These are phyloP conservation scores for Aurifilum marmelostoma DNA, from an alignment of 2,329 filamentous ascomycete species.

Conservation along the genomic window DNA sequence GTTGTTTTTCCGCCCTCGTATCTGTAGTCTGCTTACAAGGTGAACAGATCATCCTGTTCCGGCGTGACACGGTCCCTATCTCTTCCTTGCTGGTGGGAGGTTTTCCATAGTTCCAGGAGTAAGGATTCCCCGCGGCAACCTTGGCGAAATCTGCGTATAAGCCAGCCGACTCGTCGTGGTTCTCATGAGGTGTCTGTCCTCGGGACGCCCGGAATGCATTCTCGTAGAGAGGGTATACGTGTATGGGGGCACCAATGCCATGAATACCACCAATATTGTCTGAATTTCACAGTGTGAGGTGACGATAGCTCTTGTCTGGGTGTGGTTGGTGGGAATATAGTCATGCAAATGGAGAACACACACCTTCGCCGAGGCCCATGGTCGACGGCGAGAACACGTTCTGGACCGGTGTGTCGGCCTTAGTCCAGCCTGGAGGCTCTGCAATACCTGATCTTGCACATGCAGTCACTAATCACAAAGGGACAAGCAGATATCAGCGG, in stretches of 20 bases:
- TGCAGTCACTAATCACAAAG: conserved; percentile 33
- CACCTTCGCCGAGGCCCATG: conserved; percentile 48
- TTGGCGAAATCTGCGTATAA: conserved; percentile 65
- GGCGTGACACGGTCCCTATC: conserved; percentile 57
- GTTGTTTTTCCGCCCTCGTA: not conserved
- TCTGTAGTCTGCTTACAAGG: conserved; percentile 55
- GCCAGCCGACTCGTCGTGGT: conserved; percentile 60
- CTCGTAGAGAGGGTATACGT: conserved; percentile 70
- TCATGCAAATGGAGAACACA: conserved; percentile 34
- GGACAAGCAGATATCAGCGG: not conserved
- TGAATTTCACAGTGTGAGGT: conserved; percentile 38
- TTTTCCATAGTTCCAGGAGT: conserved; percentile 61
- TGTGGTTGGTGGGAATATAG: conserved; percentile 40
- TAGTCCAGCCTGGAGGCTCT: conserved; percentile 64
- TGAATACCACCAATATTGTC: conserved; percentile 58
- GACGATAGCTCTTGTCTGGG: conserved; percentile 30
- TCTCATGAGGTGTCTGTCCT: conserved; percentile 56
- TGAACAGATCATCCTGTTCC: conserved; percentile 69
- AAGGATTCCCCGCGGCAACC: conserved; percentile 55
- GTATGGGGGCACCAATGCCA: conserved; percentile 64
- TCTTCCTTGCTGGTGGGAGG: conserved; percentile 47
- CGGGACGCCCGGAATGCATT: conserved; percentile 63
- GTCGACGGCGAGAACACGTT: conserved; percentile 43
- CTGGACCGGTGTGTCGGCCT: conserved; percentile 39
- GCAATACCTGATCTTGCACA: conserved; percentile 38